phyloP scores from a whole-genome alignment of 1,284 basidiomycete genomes.

The Flammula alnicola region DNA sequence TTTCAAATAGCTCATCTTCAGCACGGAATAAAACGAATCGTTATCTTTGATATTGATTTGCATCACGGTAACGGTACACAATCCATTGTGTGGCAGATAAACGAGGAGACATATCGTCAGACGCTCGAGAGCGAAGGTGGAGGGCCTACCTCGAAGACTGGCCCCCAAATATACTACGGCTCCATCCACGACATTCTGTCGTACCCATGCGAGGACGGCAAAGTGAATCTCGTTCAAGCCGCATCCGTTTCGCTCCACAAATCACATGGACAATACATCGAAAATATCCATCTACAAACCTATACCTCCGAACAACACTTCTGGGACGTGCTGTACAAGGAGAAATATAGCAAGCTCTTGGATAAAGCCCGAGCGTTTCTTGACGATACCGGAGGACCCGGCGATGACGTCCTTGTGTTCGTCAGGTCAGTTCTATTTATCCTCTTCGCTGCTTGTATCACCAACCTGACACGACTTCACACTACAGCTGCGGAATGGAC shows the following conservation, averaged over 20 bases:
- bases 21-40: conserved; percentile 78
- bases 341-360: conserved; percentile 74
- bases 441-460: too few species aligned
- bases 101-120: conserved; percentile 81
- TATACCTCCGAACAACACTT: conserved; percentile 82
- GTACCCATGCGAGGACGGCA: conserved; percentile 94
- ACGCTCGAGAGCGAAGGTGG: conserved; percentile 57
- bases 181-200: conserved; percentile 91
- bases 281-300: conserved; percentile 88
- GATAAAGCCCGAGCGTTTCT: conserved; percentile 77
- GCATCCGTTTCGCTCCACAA: conserved; percentile 84
- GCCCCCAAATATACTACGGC: conserved; percentile 83
- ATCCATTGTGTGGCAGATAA: conserved; percentile 89
- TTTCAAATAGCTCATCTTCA: conserved; percentile 73
- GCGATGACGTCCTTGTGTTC: conserved; percentile 80
- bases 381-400: conserved; percentile 62
- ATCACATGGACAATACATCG: conserved; percentile 88
- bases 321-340: conserved; percentile 73
- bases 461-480: conserved; percentile 2
- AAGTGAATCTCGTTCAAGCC: conserved; percentile 78
- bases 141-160: conserved; percentile 42
- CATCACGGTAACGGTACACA: conserved; percentile 98
- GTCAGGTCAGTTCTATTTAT: conserved; percentile 63
- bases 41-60: conserved; percentile 93
- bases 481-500: conserved; percentile 83